These are phyloP conservation scores for Salix udensis DNA, from an alignment of 345 rosid genomes.

Conservation along the genomic window DNA sequence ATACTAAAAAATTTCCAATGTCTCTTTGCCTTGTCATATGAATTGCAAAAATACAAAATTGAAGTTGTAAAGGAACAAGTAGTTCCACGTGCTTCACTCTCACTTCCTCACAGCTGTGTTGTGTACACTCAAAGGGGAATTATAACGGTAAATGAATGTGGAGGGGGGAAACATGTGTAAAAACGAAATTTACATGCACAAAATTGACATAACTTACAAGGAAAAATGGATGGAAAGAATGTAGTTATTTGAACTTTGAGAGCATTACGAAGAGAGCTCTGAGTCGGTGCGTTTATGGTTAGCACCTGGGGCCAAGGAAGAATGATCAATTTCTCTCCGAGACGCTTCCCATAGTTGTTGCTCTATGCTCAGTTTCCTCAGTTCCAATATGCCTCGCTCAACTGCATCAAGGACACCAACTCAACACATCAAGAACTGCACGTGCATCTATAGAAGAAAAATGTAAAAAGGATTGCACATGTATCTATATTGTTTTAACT, in stretches of 20 bases:
- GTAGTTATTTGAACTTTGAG: neutral
- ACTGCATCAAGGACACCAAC: slow-evolving; percentile 35
- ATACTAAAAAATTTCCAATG: no score
- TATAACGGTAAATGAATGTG: slow-evolving; percentile 3
- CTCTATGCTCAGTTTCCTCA: slow-evolving; percentile 82
- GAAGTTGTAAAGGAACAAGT: no score
- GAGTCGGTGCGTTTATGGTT: slow-evolving; percentile 28
- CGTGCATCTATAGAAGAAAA: neutral
- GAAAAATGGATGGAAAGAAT: neutral
- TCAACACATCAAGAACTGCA: neutral
- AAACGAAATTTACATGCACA: neutral
- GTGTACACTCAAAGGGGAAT: neutral
- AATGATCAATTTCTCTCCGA: slow-evolving; percentile 53
- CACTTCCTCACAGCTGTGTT: neutral
- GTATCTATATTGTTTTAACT: neutral
- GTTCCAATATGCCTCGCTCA: slow-evolving; percentile 71
- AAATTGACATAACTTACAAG: slow-evolving; percentile 6
- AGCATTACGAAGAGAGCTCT: slow-evolving; percentile 17
- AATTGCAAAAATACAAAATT: neutral
- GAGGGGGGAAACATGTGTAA: neutral
- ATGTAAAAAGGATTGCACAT: neutral
- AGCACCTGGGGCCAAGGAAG: slow-evolving; percentile 18
- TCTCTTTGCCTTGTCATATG: neutral
- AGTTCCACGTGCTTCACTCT: neutral
- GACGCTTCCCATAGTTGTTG: slow-evolving; percentile 92